A percentile compares a stretch with the other conserved stretches of the same genome.
These are phyloP conservation scores for Candida pseudoglaebosa DNA, from an alignment of 805 yeast genomes.

Conservation along the genomic window DNA sequence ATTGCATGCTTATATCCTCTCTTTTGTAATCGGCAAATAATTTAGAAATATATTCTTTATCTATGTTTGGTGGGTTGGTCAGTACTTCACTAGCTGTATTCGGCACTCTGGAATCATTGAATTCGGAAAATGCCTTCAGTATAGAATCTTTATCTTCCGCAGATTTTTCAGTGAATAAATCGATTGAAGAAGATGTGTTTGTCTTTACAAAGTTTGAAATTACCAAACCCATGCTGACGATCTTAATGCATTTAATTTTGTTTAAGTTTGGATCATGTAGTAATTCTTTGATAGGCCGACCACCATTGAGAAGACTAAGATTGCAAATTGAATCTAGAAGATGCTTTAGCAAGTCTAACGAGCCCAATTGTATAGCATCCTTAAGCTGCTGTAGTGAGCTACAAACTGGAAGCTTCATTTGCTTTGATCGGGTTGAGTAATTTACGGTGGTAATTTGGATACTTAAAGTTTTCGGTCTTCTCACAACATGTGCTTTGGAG, in stretches of 20 bases:
- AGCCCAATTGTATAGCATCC: slow-evolving; percentile 22
- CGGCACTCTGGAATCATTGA: slow-evolving; percentile 11
- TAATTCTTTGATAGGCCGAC: slow-evolving; percentile 16
- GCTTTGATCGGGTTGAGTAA: slow-evolving; percentile 33
- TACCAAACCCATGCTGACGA: slow-evolving; percentile 47
- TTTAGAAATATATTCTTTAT: slow-evolving; percentile 12
- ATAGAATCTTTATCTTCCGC: neutral
- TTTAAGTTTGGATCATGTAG: slow-evolving; percentile 11
- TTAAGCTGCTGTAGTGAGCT: slow-evolving; percentile 35
- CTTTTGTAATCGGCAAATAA: slow-evolving; percentile 17
- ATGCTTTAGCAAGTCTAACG: slow-evolving; percentile 40
- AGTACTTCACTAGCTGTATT: neutral
- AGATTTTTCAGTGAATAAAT: slow-evolving; percentile 19
- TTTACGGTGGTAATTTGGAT: slow-evolving; percentile 29
- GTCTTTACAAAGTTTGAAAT: slow-evolving; percentile 52
- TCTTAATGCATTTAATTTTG: slow-evolving; percentile 33
- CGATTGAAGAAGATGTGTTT: slow-evolving; percentile 31
- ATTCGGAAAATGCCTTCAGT: slow-evolving; percentile 3
- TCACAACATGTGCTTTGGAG: slow-evolving; percentile 20
- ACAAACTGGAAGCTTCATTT: slow-evolving; percentile 34
- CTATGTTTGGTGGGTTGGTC: neutral
- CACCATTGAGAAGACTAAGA: slow-evolving; percentile 20
- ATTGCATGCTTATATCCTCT: too few relatives aligned
- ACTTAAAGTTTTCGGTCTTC: slow-evolving; percentile 55
- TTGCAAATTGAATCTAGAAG: slow-evolving; percentile 24